Evolutionary conservation across 179 eudicot species (phyloP), one percentile per base, ranked within the genome.

Genomic region (Spergularia azorica): DNA sequence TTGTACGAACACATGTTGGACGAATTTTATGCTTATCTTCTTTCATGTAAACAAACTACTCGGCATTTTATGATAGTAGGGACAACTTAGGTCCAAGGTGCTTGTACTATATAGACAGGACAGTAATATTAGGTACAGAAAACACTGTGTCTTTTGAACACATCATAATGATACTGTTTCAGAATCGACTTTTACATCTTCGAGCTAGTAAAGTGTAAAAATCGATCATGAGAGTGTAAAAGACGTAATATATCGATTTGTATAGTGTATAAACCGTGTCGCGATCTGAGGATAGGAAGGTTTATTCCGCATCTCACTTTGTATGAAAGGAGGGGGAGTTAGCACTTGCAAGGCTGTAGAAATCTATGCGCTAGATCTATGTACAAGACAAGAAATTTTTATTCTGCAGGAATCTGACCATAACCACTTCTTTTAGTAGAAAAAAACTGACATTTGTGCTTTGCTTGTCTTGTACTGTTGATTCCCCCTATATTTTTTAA

Each of bases 381-480:
- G 75, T 61, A 50, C 20, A 57, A 55, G 75, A 81, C 68, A 81
- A 67, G 60, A 81, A 81, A 64, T 46, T 32, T 70, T 74, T 59
- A 82, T 82, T 78, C 84, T 82, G 67, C 70, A 75, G 15, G 72
- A 48, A 67, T 54, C 72, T 60, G 76, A 65, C 48, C 58, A 70
- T 46, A 75, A 50, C 79, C 78, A 73, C 75, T 65, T 77, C 60
- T 60, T 76, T 63, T 63, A 50, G 67, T 17, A 79, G 65, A 70
- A 43, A 70, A 71, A 56, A 38, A 72, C 83, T 57, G 80, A 64
- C 76, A 69, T 61, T 57, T 79, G 62, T 80, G 76, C 83, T 80
- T 73, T 80, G 50, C 83, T 79, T 83, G 75, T 74, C 66, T 21
- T 69, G 11, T 62, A 68, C 77, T 66, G 11, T 70, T 52, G 69